Evolutionary conservation across 1,139 yeast species (phyloP), one percentile per base, ranked within the genome.

Genomic region (Pichia inconspicua): DNA sequence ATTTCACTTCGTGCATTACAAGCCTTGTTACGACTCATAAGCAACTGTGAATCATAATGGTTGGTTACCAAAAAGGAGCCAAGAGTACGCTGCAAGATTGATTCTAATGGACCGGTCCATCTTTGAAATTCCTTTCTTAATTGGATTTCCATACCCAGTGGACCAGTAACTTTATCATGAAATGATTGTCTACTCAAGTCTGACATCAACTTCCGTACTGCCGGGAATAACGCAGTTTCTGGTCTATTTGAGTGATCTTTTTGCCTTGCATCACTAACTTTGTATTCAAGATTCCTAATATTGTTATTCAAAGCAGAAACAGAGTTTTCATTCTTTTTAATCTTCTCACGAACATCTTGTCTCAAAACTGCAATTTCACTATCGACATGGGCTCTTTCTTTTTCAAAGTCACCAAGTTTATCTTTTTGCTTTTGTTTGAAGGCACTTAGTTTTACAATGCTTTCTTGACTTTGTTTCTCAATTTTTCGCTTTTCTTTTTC

Each of bases 61-160:
- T 76, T 77, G 40, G 75, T 71, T 1, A 87, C 96, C 36, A 86
- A 70, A 63, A 87, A 89, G 0, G 89, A 71, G 42, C 74, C 78
- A 17, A 87, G 64, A 0, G 78, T 65, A 15, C 70, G 66, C 3
- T 72, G 70, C 39, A 82, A 55, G 0, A 70, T 61, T 0, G 77
- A 64, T 57, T 87, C 94, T 14, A 92, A 63, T 4, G 85, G 63
- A 19, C 74, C 74, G 8, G 75, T 68, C 90, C 90, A 90, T 40
- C 72, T 64, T n/a, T 71, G 67, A 55, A 67, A 77, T 19, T 74
- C 78, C 1, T 66, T 62, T 55, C 79, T 84, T 15, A 92, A 69
- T 10, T 76, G 71, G 3, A 89, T 71, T 51, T 69, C 69, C 9
- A 72, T 58, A 0, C 97, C 97, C 1, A 90, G 52, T 0, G 99